phyloP scores from a whole-genome alignment of 257 asterid species.

The Gardenia jasminoides region DNA sequence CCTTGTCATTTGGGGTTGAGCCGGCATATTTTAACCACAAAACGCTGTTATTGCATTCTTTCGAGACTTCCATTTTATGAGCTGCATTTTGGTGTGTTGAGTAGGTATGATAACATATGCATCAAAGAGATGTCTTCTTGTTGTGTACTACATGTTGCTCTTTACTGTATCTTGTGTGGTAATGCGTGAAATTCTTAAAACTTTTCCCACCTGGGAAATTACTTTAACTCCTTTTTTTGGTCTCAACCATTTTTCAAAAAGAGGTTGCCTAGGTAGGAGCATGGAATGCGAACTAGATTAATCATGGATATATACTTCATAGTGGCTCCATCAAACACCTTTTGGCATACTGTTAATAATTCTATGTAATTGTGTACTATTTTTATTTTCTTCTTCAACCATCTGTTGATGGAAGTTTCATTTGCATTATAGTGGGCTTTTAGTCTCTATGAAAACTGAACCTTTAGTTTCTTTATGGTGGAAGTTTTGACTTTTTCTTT shows the following conservation, averaged over 20 bases:
- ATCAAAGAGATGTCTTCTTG: not conserved
- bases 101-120: slow-evolving; percentile 49
- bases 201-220: not conserved
- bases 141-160: not conserved
- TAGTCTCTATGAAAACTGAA: not conserved
- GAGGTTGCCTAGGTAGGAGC: not conserved
- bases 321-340: not conserved
- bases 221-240: not conserved
- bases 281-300: slow-evolving; percentile 2
- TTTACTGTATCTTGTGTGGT: not conserved
- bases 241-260: not conserved
- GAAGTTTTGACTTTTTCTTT: not conserved
- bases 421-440: not conserved
- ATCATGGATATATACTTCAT: not conserved
- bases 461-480: not conserved
- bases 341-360: not conserved
- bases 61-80: slow-evolving; percentile 95
- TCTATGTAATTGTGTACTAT: not conserved
- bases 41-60: slow-evolving; percentile 96
- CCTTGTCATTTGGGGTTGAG: slow-evolving; percentile 51
- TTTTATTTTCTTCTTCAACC: not conserved
- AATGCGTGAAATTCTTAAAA: not conserved
- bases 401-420: not conserved
- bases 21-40: slow-evolving; percentile 80
- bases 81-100: slow-evolving; percentile 88